Conservation (phyloP, 768 basidiomycete genomes). For the Naganishia friedmannii region DNA sequence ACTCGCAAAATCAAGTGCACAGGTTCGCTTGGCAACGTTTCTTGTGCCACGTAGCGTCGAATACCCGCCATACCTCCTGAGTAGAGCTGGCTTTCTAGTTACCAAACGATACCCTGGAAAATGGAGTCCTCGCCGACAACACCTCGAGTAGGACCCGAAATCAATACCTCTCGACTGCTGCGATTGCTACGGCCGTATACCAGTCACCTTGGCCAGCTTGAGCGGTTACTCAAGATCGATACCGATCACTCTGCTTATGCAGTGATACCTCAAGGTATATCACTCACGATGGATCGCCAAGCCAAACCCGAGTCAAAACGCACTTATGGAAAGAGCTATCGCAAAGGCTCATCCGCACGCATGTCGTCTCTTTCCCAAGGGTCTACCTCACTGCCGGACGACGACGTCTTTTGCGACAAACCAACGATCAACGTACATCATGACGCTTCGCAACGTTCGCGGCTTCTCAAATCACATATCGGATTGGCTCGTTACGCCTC, state of each 20-base stretch:
- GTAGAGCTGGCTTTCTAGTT: background rate
- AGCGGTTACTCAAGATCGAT: background rate
- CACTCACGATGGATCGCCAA: background rate
- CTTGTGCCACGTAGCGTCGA: no score
- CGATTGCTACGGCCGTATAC: constrained; percentile 17
- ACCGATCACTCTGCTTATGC: constrained; percentile 9
- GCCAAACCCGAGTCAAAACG: constrained; percentile 1
- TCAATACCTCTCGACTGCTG: constrained; percentile 19
- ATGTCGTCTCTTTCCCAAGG: background rate
- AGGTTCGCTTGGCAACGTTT: background rate
- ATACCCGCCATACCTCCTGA: background rate
- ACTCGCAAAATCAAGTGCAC: background rate
- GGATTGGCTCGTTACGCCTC: constrained; percentile 8
- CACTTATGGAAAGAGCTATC: constrained; percentile 7
- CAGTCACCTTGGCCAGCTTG: constrained; percentile 14
- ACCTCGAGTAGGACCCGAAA: constrained; percentile 10
- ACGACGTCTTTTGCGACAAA: constrained; percentile 1
- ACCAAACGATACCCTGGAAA: background rate
- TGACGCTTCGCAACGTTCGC: background rate
- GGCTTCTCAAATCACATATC: background rate
- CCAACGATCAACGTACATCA: background rate
- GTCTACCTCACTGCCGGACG: background rate
- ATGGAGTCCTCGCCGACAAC: constrained; percentile 13
- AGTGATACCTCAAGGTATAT: constrained; percentile 10
- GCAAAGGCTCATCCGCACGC: background rate